Base-by-base conservation (phyloP, 306 rosid species). In the Fagus sylvatica region DNA sequence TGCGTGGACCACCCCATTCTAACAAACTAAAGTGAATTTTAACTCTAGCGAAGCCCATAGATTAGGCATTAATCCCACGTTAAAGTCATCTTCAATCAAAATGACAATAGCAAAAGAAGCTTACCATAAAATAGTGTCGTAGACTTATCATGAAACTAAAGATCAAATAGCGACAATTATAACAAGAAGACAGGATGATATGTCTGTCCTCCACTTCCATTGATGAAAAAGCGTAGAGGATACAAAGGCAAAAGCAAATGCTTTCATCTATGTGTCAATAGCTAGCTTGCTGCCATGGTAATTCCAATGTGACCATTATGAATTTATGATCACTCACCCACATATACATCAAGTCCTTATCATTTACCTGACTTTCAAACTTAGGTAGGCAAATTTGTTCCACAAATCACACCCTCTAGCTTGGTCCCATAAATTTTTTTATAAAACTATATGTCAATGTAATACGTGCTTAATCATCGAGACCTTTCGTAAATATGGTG, bases 111-210 rank as follows among this genome's bases (percentile, higher is more conserved):
- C 48, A 67, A 69, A 66, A 68, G 77, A 40, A 65, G 79, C 36
- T 72, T 51, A 41, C 22, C 16, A 83, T 12, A 12, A 66, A 79
- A 69, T 55, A 79, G 78, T 78, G 83, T 43, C 46, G 68, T 81
- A 79, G 79, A 79, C 59, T 81, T 76, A 65, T 79, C 66, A 77
- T 75, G 53, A 51, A 77, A 80, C 62, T 15, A 82, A 74, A 66
- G 80, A 84, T 72, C 55, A 80, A 77, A 77, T 71, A 74, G 69
- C 54, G 59, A 78, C 71, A 80, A 82, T 82, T 75, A 78, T 82
- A 70, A 67, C 80, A 77, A 80, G 76, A 78, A 80, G 88, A 86
- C 85, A 74, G 41, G 74, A 74, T 30, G 34, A 71, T 68, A 75
- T 37, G 39, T 43, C 56, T 72, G 83, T 60, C 87, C 60, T 69